Evolutionary conservation across 2,329 filamentous ascomycete genomes (phyloP), one percentile per base, ranked within the genome.

Genomic region (Fusarium oxysporum): DNA sequence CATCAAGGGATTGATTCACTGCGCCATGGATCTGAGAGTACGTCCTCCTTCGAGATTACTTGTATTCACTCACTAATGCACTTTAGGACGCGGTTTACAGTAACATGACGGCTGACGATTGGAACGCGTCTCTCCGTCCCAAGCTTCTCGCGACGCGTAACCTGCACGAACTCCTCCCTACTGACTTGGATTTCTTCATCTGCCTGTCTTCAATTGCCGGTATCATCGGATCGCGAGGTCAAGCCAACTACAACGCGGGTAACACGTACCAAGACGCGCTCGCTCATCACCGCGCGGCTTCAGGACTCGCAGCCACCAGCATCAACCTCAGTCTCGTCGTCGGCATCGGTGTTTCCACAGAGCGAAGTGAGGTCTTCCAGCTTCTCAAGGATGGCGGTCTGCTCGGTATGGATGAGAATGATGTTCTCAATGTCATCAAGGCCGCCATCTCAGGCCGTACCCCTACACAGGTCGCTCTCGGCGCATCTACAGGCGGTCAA

Each of bases 1-100:
- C 4, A 71, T 81, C n/a, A 74, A 64, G 17, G 80, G 78, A 12
- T 71, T 78, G 30, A 75, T 81, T 35, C 76, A 81, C 35, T 30
- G 67, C 68, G 6, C 80, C 2, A 79, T 81, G 79, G 74, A 78
- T 11, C 44, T 59, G 1, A 50, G 44, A 12, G 56, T 38, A n/a
- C 23, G 11, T 21, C 6, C 4, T 51, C 14, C 12, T 32, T 4
- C 4, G 10, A 4, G 1, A 17, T 17, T 8, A 1, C 8, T 9
- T 2, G 14, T 19, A 1, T 54, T 28, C 25, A 54, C 25, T 12
- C 4, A 7, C 51, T 54, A 40, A 54, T 11, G 25, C 19, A 19
- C 5, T n/a, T 17, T 8, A 54, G 51, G 51, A 54, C 21, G 51
- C 51, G 14, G 51, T 54, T 35, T 54, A 54, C 25, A 54, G 51